These are phyloP conservation scores for Zalerion maritima DNA, from an alignment of 495 filamentous ascomycete genomes.

Conservation along the genomic window DNA sequence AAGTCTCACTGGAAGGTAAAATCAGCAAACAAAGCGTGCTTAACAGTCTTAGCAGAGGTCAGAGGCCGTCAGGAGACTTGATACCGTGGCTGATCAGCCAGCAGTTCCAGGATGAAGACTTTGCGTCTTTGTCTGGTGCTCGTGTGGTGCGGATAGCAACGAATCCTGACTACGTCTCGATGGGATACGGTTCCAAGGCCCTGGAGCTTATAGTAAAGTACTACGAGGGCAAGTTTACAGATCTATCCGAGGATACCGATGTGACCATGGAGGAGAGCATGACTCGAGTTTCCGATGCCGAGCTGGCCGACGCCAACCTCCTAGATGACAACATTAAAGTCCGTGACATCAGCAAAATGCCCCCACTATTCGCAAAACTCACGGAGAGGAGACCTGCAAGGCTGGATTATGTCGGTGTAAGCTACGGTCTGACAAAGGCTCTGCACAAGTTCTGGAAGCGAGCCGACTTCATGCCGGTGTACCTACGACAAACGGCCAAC, in stretches of 20 bases:
- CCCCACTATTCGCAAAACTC: constrained; percentile 81
- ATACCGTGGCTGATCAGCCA: constrained; percentile 98
- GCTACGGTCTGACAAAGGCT: constrained; percentile 75
- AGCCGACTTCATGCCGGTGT: constrained; percentile 73
- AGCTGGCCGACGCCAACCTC: constrained; percentile 63
- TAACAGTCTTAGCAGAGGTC: constrained; percentile 74
- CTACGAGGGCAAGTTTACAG: constrained; percentile 87
- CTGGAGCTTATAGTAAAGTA: constrained; percentile 77
- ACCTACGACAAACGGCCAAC: constrained; percentile 89
- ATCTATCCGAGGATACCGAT: constrained; percentile 48
- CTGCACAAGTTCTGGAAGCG: constrained; percentile 97
- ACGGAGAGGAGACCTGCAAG: constrained; percentile 64
- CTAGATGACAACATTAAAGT: constrained; percentile 79
- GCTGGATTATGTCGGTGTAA: constrained; percentile 89
- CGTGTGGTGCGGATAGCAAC: constrained; percentile 91
- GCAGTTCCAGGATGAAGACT: constrained; percentile 97
- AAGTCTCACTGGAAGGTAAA: constrained; percentile 85
- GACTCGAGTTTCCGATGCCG: constrained; percentile 68
- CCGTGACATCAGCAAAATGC: constrained; percentile 80
- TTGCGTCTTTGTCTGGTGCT: constrained; percentile 84
- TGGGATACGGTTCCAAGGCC: constrained; percentile 89
- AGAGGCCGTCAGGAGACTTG: constrained; percentile 81
- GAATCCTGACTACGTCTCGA: constrained; percentile 76
- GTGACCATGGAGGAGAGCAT: constrained; percentile 43
- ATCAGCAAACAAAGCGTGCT: constrained; percentile 89